phyloP scores from a whole-genome alignment of 2,329 filamentous ascomycete genomes.

The Diaporthe velutina region DNA sequence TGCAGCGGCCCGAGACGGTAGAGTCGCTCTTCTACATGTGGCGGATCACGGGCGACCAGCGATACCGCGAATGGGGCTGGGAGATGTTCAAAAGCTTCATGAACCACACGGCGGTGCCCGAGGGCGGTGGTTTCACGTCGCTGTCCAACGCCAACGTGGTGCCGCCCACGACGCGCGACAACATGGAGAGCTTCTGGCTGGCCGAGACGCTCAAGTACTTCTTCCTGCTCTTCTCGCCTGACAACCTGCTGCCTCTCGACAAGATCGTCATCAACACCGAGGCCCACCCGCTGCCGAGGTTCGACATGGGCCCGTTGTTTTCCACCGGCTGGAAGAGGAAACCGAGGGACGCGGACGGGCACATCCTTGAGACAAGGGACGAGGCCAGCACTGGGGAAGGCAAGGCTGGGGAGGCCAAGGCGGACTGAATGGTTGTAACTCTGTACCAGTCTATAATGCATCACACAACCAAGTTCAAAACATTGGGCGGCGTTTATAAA shows the following conservation, averaged over 20 bases:
- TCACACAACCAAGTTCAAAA: background rate
- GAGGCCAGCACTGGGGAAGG: background rate
- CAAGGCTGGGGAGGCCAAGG: background rate
- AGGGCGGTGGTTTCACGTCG: conserved; percentile 85
- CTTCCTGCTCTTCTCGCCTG: conserved; percentile 90
- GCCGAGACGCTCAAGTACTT: conserved; percentile 98
- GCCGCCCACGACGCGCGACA: conserved; percentile 80
- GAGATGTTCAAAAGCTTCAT: conserved; percentile 96
- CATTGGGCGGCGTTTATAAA: conserved; percentile 33
- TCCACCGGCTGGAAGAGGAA: conserved; percentile 86
- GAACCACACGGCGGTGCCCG: conserved; percentile 83
- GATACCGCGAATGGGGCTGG: conserved; percentile 97
- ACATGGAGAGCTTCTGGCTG: conserved; percentile 99
- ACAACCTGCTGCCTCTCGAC: conserved; percentile 86
- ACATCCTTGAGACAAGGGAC: conserved; percentile 47
- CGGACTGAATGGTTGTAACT: conserved; percentile 10
- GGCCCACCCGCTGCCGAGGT: conserved; percentile 89
- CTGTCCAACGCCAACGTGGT: conserved; percentile 80
- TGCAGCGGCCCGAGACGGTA: conserved; percentile 96
- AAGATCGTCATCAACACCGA: conserved; percentile 96
- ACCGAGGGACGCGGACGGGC: conserved; percentile 64
- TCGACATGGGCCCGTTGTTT: conserved; percentile 83
- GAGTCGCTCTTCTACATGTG: conserved; percentile 99
- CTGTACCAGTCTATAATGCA: conserved; percentile 6
- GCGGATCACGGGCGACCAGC: conserved; percentile 91